phyloP scores from a whole-genome alignment of 1,284 basidiomycete genomes.

The Fomitopsis schrenkii region DNA sequence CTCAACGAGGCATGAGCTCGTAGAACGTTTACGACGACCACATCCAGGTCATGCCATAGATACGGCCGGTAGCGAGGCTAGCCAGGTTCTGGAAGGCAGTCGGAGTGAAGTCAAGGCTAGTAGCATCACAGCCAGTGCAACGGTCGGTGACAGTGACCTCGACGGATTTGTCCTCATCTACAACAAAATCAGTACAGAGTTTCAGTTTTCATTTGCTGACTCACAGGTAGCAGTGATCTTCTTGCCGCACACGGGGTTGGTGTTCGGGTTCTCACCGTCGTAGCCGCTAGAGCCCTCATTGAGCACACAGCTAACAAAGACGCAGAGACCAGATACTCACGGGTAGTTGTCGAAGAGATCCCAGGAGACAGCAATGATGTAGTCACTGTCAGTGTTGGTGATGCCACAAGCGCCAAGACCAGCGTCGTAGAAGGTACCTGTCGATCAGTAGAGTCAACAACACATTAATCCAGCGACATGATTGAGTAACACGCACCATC shows the following conservation, averaged over 20 bases:
- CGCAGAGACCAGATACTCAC: slow-evolving; percentile 33
- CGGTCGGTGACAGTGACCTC: slow-evolving; percentile 55
- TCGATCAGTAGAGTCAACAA: background rate
- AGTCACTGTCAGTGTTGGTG: slow-evolving; percentile 47
- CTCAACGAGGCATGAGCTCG: background rate
- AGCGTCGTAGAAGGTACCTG: slow-evolving; percentile 52
- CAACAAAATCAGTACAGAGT: background rate
- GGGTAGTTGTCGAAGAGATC: slow-evolving; percentile 58
- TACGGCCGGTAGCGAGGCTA: slow-evolving; percentile 40
- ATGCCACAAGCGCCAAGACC: slow-evolving; percentile 73
- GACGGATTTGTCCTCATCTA: slow-evolving; percentile 50
- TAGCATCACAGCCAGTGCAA: slow-evolving; percentile 48
- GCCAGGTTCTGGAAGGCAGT: slow-evolving; percentile 45
- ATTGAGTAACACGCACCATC: slow-evolving; percentile 33
- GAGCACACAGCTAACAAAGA: background rate
- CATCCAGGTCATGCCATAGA: slow-evolving; percentile 45
- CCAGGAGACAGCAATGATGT: slow-evolving; percentile 60
- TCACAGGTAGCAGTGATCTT: slow-evolving; percentile 43
- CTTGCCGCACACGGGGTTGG: slow-evolving; percentile 57
- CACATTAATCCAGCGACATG: background rate
- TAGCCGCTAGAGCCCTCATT: slow-evolving; percentile 36
- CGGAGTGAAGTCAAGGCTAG: slow-evolving; percentile 58
- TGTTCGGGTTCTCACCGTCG: slow-evolving; percentile 51
- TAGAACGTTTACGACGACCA: slow-evolving; percentile 34
- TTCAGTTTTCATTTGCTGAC: slow-evolving; percentile 14